Conservation (phyloP, 371 early-diverging fungal species). For the Saksenaea vasiformis region DNA sequence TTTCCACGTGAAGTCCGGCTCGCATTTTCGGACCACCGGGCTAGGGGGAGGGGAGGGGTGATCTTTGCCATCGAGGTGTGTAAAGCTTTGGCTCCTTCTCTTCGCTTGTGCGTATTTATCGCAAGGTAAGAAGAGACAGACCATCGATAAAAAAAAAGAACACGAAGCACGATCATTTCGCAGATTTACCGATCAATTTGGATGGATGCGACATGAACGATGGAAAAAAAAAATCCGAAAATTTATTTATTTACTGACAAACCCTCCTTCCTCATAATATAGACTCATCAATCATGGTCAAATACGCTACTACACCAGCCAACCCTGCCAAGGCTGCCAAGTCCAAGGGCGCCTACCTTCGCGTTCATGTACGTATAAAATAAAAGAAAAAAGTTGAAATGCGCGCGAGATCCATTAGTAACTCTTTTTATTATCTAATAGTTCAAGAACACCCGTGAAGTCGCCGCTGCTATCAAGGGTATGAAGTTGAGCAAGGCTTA, state of each 20-base stretch:
- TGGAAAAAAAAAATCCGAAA: too few species aligned
- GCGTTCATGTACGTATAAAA: slow-evolving; percentile 78
- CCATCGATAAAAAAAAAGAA: too few species aligned
- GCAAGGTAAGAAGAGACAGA: neutral
- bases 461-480: slow-evolving; percentile 94
- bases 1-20: neutral
- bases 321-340: slow-evolving; percentile 78
- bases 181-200: neutral
- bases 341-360: slow-evolving; percentile 95
- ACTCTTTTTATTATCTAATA: too few species aligned
- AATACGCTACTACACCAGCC: slow-evolving; percentile 62
- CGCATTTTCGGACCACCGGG: neutral
- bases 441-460: slow-evolving; percentile 98
- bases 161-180: too few species aligned
- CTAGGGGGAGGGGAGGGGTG: neutral
- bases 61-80: neutral
- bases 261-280: too few species aligned
- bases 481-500: slow-evolving; percentile 95
- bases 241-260: too few species aligned
- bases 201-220: neutral
- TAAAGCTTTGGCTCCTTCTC: neutral
- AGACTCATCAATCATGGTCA: slow-evolving; percentile 56
- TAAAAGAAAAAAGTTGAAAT: neutral
- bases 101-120: slow-evolving; percentile 3
- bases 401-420: too few species aligned